Percentiles rank a stretch among this genome's conserved stretches.
Conservation (phyloP, 2,329 filamentous ascomycete genomes). For the Calonectria montana region DNA sequence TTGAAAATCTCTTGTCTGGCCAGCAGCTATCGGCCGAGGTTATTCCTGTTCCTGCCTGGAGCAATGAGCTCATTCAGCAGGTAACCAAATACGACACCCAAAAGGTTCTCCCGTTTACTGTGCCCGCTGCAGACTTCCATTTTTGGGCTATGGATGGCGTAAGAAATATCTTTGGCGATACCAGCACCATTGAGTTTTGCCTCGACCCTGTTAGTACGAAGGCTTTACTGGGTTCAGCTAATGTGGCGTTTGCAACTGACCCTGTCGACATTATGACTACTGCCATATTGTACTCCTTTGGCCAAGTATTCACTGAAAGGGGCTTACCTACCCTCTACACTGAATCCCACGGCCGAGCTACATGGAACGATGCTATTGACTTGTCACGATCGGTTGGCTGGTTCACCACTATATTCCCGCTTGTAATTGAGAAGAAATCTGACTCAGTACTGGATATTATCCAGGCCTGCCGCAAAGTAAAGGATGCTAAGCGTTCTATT, state of each 20-base stretch:
- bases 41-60: not conserved
- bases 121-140: not conserved
- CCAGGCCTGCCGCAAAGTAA: conserved; percentile 25
- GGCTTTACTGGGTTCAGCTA: not conserved
- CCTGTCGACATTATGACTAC: conserved; percentile 46
- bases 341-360: conserved; percentile 50
- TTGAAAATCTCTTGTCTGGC: conserved; percentile 18
- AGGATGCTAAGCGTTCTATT: conserved; percentile 33
- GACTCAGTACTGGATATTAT: not conserved
- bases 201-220: not conserved
- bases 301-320: conserved; percentile 39
- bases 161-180: conserved; percentile 13
- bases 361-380: conserved; percentile 43
- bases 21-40: not conserved
- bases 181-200: conserved; percentile 15
- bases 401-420: conserved; percentile 49
- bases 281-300: conserved; percentile 40
- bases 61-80: not conserved
- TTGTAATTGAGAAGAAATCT: conserved; percentile 17
- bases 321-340: conserved; percentile 40
- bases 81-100: not conserved
- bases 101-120: not conserved
- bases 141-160: not conserved
- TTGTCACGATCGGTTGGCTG: conserved; percentile 48
- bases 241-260: conserved; percentile 40